Evolutionary conservation across 192 early-diverging fungal genomes (phyloP).

Genomic region (Rhizophagus sp.): DNA sequence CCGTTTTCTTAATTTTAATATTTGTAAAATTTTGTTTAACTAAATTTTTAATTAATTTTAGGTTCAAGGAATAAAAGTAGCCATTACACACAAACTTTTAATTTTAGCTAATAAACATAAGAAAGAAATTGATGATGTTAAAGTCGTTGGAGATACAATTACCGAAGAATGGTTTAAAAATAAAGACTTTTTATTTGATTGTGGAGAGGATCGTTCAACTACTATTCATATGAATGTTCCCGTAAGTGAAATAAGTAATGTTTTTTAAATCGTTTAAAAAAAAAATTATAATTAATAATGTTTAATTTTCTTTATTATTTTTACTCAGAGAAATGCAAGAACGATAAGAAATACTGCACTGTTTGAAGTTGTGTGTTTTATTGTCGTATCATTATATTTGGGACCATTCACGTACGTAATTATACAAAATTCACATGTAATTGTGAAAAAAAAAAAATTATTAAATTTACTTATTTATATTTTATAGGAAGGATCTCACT

Average conservation of each 20-base stretch:
- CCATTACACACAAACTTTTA: conserved; percentile 45
- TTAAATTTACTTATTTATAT: background rate
- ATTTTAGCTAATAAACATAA: conserved; percentile 52
- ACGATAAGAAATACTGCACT: conserved; percentile 58
- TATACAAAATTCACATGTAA: background rate
- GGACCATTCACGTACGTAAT: conserved; percentile 43
- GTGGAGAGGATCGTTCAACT: conserved; percentile 54
- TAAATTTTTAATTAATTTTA: conserved; percentile 16
- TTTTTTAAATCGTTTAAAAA: background rate
- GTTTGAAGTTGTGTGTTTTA: conserved; percentile 55
- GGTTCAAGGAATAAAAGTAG: conserved; percentile 58
- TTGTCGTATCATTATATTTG: conserved; percentile 44
- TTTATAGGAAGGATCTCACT: conserved; percentile 50
- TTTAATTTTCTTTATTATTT: background rate
- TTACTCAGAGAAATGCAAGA: conserved; percentile 36
- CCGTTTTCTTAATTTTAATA: background rate
- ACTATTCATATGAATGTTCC: conserved; percentile 59
- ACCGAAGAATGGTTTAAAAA: conserved; percentile 54
- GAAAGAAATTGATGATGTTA: conserved; percentile 41
- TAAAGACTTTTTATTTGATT: conserved; percentile 58
- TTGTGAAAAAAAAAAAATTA: background rate
- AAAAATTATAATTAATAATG: background rate
- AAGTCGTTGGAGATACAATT: conserved; percentile 48
- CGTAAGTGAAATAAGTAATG: conserved; percentile 21
- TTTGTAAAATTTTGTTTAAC: background rate